Evolutionary conservation across 768 basidiomycete genomes (phyloP).

Genomic region (Pisolithus sp.): DNA sequence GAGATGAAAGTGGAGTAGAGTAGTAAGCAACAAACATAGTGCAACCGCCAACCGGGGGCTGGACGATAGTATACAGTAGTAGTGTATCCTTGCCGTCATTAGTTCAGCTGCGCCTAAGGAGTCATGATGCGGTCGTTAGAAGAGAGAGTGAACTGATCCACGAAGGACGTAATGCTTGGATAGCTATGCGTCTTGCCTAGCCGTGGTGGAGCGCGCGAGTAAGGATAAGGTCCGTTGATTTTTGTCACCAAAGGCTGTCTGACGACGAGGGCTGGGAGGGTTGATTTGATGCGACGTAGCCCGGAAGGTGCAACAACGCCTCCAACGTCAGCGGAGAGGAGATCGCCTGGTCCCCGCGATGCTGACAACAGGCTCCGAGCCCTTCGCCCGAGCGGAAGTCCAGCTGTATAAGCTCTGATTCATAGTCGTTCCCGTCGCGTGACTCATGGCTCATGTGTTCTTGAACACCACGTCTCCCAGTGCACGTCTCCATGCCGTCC

Average conservation of each 20-base stretch:
- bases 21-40: too few relatives aligned
- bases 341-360: slow-evolving; percentile 1
- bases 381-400: slow-evolving; percentile 25
- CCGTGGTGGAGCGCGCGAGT: slow-evolving; percentile 33
- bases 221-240: slow-evolving; percentile 4
- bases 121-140: slow-evolving; percentile 54
- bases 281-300: slow-evolving; percentile 26
- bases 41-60: neutral
- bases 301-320: slow-evolving; percentile 11
- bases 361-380: slow-evolving; percentile 2
- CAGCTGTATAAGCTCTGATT: slow-evolving; percentile 49
- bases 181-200: slow-evolving; percentile 46
- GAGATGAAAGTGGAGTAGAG: too few relatives aligned
- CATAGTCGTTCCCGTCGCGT: slow-evolving; percentile 17
- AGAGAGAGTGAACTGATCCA: slow-evolving; percentile 54
- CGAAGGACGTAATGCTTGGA: slow-evolving; percentile 51
- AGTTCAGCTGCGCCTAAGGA: slow-evolving; percentile 29
- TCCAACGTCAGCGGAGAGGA: slow-evolving; percentile 5
- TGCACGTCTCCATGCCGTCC: slow-evolving; percentile 56
- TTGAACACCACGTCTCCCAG: slow-evolving; percentile 36
- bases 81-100: slow-evolving; percentile 5
- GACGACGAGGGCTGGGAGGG: slow-evolving; percentile 20
- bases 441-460: slow-evolving; percentile 26
- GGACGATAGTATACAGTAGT: too few relatives aligned
- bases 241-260: slow-evolving; percentile 13